Evolutionary conservation across 768 basidiomycete species (phyloP).

Genomic region (Leccinum pellstonianum): DNA sequence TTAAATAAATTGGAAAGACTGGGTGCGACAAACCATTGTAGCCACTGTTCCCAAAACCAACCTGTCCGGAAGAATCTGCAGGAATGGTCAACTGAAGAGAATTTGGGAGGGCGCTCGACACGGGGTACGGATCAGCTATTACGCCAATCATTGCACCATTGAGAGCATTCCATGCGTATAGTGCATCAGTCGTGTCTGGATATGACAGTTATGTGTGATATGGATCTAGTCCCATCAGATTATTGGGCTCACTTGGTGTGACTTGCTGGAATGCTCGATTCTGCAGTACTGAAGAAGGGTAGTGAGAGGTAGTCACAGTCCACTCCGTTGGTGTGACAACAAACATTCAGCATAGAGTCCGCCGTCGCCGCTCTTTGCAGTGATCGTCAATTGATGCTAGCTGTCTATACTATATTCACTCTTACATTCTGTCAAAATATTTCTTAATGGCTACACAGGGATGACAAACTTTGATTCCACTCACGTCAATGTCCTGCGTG

Average conservation of each 20-base stretch:
- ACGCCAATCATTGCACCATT: slow-evolving; percentile 45
- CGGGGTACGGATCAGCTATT: slow-evolving; percentile 46
- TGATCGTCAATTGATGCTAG: slow-evolving; percentile 14
- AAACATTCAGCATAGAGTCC: slow-evolving; percentile 60
- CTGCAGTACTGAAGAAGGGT: slow-evolving; percentile 45
- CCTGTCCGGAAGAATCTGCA: slow-evolving; percentile 34
- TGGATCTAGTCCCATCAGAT: not conserved
- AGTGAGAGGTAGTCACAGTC: not conserved
- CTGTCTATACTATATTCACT: not conserved
- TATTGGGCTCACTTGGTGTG: slow-evolving; percentile 40
- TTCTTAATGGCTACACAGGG: not conserved
- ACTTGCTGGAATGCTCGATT: slow-evolving; percentile 69
- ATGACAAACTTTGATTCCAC: slow-evolving; percentile 15
- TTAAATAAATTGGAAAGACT: not conserved
- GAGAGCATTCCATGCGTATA: slow-evolving; percentile 51
- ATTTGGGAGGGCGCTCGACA: slow-evolving; percentile 60
- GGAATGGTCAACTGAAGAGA: slow-evolving; percentile 51
- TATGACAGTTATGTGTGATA: not conserved
- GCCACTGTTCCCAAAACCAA: slow-evolving; percentile 57
- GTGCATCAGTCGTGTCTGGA: slow-evolving; percentile 45
- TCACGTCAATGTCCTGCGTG: slow-evolving; percentile 56
- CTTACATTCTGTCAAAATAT: slow-evolving; percentile 34
- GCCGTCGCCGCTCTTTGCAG: slow-evolving; percentile 56
- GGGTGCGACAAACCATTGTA: slow-evolving; percentile 43
- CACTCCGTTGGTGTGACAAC: slow-evolving; percentile 7